phyloP scores from a whole-genome alignment of 2,329 filamentous ascomycete genomes.

The Massarina eburnea region DNA sequence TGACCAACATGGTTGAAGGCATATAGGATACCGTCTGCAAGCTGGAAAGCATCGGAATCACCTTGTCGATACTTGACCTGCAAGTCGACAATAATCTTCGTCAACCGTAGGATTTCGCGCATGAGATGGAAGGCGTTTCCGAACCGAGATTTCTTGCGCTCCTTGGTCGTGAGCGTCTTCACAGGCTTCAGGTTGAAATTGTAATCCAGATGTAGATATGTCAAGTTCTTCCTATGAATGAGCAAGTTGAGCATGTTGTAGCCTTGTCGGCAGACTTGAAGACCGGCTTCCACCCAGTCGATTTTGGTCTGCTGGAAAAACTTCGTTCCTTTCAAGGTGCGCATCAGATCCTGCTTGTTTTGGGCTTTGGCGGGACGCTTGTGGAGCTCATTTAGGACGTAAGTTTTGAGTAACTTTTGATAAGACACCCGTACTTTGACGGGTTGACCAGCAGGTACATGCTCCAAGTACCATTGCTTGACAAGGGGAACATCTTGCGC shows the following conservation, averaged over 20 bases:
- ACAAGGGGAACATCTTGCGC: conserved; percentile 96
- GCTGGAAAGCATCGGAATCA: conserved; percentile 98
- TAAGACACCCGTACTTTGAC: conserved; percentile 98
- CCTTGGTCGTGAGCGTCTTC: conserved; percentile 97
- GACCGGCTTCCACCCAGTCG: conserved; percentile 97
- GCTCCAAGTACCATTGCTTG: conserved; percentile 98
- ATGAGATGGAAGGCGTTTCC: conserved; percentile 99
- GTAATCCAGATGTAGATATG: conserved; percentile 97
- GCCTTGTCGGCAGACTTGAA: conserved; percentile 96
- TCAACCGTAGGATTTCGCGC: conserved; percentile 93
- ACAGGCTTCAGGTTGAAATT: conserved; percentile 99
- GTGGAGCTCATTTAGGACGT: conserved; percentile 93
- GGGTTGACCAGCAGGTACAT: conserved; percentile 85
- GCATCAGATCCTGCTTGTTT: conserved; percentile 89
- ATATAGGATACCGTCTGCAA: conserved; percentile 97
- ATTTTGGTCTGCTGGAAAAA: conserved; percentile 99
- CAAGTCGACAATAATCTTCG: conserved; percentile 96
- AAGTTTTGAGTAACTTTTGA: conserved; percentile 95
- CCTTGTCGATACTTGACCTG: conserved; percentile 97
- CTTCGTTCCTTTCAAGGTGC: conserved; percentile 90
- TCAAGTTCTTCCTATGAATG: conserved; percentile 97
- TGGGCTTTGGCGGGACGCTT: conserved; percentile 94
- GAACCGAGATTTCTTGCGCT: conserved; percentile 98
- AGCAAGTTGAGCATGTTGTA: conserved; percentile 99
- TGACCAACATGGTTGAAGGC: conserved; percentile 99